These are phyloP conservation scores for Ophiostoma angusticollis DNA, from an alignment of 2,329 filamentous ascomycete species.

Conservation along the genomic window DNA sequence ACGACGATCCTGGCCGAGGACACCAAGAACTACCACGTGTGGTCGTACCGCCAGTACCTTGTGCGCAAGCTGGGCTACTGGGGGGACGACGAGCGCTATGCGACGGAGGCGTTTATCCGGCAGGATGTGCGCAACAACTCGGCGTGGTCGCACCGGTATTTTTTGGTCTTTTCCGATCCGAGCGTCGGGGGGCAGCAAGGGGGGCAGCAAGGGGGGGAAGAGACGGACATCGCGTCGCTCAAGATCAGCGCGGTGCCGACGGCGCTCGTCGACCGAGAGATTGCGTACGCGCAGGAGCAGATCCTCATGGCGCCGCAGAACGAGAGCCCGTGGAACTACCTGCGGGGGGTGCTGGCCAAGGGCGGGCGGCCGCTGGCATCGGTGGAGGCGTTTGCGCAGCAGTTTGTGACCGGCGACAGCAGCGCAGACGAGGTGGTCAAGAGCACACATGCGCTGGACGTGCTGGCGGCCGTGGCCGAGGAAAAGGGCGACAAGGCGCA, in stretches of 20 bases:
- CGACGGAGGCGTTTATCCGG: conserved; percentile 59
- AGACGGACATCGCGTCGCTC: conserved; percentile 21
- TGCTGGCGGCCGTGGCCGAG: conserved; percentile 56
- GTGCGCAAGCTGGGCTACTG: conserved; percentile 55
- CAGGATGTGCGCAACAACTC: conserved; percentile 89
- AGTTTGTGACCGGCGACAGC: conserved; percentile 35
- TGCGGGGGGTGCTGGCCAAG: conserved; percentile 62
- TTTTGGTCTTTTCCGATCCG: conserved; percentile 65
- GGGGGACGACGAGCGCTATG: conserved; percentile 50
- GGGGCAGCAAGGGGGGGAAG: neutral
- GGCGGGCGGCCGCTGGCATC: conserved; percentile 38
- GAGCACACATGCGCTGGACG: conserved; percentile 57
- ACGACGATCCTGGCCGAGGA: conserved; percentile 70
- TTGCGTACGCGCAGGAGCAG: conserved; percentile 59
- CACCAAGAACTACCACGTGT: conserved; percentile 97
- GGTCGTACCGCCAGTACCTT: conserved; percentile 77
- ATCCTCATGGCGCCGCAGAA: conserved; percentile 80
- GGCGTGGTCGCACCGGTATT: conserved; percentile 95
- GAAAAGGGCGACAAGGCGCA: conserved; percentile 43
- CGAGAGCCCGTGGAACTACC: conserved; percentile 86
- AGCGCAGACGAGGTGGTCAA: conserved; percentile 35
- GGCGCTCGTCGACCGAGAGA: conserved; percentile 58
- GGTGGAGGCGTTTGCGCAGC: conserved; percentile 35
- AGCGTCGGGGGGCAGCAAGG: conserved; percentile 10
- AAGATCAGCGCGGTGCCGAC: conserved; percentile 45